Evolutionary conservation across 352 stramenopile genomes (phyloP).

Genomic region (Phytophthora macrochlamydospora): DNA sequence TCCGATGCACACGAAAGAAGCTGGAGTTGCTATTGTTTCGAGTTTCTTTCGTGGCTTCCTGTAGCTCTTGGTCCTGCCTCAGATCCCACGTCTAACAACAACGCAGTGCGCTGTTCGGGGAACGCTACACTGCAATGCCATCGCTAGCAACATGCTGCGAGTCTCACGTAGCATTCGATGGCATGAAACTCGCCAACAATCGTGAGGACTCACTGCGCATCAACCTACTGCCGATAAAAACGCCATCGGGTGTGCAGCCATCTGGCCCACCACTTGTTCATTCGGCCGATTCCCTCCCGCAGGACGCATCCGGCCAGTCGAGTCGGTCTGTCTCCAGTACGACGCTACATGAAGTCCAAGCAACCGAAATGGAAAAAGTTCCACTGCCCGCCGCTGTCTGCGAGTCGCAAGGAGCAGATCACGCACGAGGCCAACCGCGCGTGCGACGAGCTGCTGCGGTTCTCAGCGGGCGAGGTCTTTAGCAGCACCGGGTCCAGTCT

Average conservation of each 20-base stretch:
- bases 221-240: no score
- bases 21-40: no score
- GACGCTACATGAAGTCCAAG: constrained; percentile 41
- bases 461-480: constrained; percentile 69
- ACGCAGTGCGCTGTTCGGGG: no score
- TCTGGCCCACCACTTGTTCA: background rate
- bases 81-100: no score
- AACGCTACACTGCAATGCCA: no score
- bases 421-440: constrained; percentile 70
- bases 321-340: background rate
- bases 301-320: background rate
- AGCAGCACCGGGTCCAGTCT: constrained; percentile 28
- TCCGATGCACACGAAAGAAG: background rate
- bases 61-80: no score
- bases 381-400: constrained; percentile 72
- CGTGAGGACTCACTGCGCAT: no score
- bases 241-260: background rate
- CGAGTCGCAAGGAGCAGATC: constrained; percentile 66
- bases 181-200: no score
- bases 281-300: background rate
- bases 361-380: constrained; percentile 80
- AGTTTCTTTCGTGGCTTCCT: no score
- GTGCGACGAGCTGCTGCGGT: constrained; percentile 79
- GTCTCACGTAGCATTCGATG: no score
- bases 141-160: no score